phyloP scores from a whole-genome alignment of 306 rosid species.

The Cucurbita moschata region DNA sequence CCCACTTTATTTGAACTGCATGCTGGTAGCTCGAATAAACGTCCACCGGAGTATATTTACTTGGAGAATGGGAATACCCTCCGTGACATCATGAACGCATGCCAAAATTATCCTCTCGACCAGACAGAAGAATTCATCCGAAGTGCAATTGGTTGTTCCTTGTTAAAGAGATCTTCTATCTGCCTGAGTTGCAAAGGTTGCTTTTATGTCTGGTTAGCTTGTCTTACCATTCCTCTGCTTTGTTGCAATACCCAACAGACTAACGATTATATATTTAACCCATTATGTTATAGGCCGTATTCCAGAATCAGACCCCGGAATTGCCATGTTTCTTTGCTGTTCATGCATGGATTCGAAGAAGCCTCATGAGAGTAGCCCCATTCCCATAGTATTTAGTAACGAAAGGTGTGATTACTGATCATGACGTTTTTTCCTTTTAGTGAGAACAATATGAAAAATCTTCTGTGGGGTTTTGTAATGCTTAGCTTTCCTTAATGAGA shows the following conservation, averaged over 20 bases:
- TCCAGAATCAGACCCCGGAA: conserved; percentile 14
- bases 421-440: background rate
- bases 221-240: background rate
- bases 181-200: conserved; percentile 76
- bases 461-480: background rate
- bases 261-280: background rate
- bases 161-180: conserved; percentile 33
- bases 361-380: conserved; percentile 11
- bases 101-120: conserved; percentile 24
- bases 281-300: conserved; percentile 21
- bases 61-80: conserved; percentile 58
- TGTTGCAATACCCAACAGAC: background rate
- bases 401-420: background rate
- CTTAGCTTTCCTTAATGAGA: background rate
- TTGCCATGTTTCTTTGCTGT: conserved; percentile 43
- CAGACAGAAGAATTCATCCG: conserved; percentile 39
- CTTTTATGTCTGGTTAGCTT: conserved; percentile 10
- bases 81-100: conserved; percentile 62
- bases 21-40: conserved; percentile 75
- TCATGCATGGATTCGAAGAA: conserved; percentile 38
- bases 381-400: background rate
- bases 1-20: conserved; percentile 78
- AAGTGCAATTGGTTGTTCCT: conserved; percentile 38
- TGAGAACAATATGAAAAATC: background rate
- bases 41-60: conserved; percentile 69